Percentiles rank a stretch among this genome's conserved stretches.
Conservation (phyloP, 805 yeast genomes). For the Cyberlindnera xylosilytica region DNA sequence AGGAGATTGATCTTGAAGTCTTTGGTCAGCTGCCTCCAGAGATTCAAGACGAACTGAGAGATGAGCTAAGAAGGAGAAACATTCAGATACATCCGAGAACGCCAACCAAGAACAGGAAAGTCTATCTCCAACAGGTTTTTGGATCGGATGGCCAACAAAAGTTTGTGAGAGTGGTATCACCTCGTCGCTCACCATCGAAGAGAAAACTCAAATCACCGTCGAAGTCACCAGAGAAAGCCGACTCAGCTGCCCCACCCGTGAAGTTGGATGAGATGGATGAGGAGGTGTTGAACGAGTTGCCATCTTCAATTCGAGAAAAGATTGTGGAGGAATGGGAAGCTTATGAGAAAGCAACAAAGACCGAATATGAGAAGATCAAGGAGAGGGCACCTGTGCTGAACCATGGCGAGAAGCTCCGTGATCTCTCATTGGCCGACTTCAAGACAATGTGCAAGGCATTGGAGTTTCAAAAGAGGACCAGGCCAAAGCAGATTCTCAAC, state of each 20-base stretch:
- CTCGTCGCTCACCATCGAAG: conserved; percentile 18
- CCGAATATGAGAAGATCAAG: conserved; percentile 15
- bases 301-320: conserved; percentile 17
- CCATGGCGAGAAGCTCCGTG: background rate
- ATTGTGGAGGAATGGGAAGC: conserved; percentile 21
- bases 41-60: conserved; percentile 57
- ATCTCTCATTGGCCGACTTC: conserved; percentile 13
- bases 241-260: background rate
- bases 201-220: conserved; percentile 13
- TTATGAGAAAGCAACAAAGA: conserved; percentile 13
- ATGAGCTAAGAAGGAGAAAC: conserved; percentile 46
- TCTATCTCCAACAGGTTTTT: conserved; percentile 25
- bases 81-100: conserved; percentile 22
- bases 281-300: conserved; percentile 25
- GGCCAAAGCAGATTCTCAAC: conserved; percentile 34
- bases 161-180: conserved; percentile 19
- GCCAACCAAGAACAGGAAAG: conserved; percentile 20
- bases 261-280: conserved; percentile 18
- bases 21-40: conserved; percentile 63
- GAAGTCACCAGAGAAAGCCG: conserved; percentile 12
- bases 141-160: conserved; percentile 12
- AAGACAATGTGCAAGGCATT: conserved; percentile 7
- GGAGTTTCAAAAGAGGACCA: conserved; percentile 32
- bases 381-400: conserved; percentile 3
- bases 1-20: conserved; percentile 60